Conservation (phyloP, 352 stramenopile species). For the Lagenidium giganteum region DNA sequence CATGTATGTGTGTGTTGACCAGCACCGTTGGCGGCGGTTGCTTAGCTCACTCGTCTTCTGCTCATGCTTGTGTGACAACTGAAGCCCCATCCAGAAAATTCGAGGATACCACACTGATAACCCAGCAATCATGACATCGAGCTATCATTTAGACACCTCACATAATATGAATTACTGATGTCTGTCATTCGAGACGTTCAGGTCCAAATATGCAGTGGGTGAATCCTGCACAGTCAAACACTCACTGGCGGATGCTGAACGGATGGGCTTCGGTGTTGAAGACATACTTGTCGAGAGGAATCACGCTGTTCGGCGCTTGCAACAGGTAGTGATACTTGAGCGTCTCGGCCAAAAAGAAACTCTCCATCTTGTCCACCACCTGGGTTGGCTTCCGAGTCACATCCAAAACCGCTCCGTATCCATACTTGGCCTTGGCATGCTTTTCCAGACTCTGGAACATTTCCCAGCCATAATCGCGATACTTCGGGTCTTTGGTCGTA, state of each 20-base stretch:
- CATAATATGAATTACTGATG: too few relatives aligned
- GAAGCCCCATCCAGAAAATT: too few relatives aligned
- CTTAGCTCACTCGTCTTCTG: too few relatives aligned
- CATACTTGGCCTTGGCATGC: slow-evolving; percentile 85
- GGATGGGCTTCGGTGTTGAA: slow-evolving; percentile 97
- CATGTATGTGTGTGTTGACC: too few relatives aligned
- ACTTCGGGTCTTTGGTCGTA: slow-evolving; percentile 92
- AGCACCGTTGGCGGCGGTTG: too few relatives aligned
- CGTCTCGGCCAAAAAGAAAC: slow-evolving; percentile 98
- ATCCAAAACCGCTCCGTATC: slow-evolving; percentile 76
- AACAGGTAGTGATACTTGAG: slow-evolving; percentile 99
- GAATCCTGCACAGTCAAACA: too few relatives aligned
- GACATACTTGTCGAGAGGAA: slow-evolving; percentile 92
- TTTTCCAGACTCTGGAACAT: slow-evolving; percentile 93
- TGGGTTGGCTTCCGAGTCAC: slow-evolving; percentile 33
- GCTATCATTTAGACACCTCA: too few relatives aligned
- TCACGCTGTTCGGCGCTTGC: slow-evolving; percentile 63
- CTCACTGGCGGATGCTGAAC: slow-evolving; percentile 50
- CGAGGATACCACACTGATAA: too few relatives aligned
- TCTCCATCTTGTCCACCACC: slow-evolving; percentile 96
- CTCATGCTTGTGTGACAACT: too few relatives aligned
- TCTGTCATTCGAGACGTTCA: too few relatives aligned
- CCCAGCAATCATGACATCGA: too few relatives aligned
- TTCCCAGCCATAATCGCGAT: slow-evolving; percentile 94
- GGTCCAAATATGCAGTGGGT: too few relatives aligned